phyloP scores from a whole-genome alignment of 352 stramenopile genomes.

The Aphanomyces invadans region DNA sequence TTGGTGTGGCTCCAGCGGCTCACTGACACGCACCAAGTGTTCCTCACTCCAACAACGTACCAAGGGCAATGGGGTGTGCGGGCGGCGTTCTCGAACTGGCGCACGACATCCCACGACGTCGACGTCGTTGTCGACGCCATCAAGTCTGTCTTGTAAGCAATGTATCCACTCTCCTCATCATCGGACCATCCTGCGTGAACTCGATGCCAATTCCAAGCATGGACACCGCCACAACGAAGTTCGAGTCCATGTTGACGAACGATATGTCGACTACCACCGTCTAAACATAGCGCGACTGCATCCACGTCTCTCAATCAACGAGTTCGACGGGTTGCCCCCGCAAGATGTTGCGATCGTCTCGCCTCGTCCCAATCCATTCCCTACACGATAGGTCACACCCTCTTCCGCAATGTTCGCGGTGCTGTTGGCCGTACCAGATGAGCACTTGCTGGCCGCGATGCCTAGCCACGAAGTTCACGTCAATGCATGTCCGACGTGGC shows the following conservation, averaged over 20 bases:
- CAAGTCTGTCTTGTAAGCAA: background rate
- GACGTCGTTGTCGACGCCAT: slow-evolving; percentile 1
- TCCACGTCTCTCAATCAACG: background rate
- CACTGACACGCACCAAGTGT: background rate
- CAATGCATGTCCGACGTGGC: too few species aligned
- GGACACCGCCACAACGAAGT: too few species aligned
- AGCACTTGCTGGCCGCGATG: slow-evolving; percentile 23
- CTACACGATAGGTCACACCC: slow-evolving; percentile 1
- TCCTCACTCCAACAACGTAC: slow-evolving; percentile 5
- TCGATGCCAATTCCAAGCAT: too few species aligned
- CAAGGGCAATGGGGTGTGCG: slow-evolving; percentile 3
- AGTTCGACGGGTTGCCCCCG: slow-evolving; percentile 3
- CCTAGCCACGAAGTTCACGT: background rate
- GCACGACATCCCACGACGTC: background rate
- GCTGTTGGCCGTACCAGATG: slow-evolving; percentile 21
- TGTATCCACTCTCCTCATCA: background rate
- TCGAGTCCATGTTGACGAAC: too few species aligned
- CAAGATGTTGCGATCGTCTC: slow-evolving; percentile 5
- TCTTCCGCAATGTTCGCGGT: too few species aligned
- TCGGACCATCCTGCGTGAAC: too few species aligned
- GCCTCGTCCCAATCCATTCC: slow-evolving; percentile 17
- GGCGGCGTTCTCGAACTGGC: slow-evolving; percentile 15
- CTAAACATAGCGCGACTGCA: too few species aligned
- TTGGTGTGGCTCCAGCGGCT: background rate
- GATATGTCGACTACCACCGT: too few species aligned